Base-by-base conservation (phyloP, 768 basidiomycete species). In the Collybia nuda region DNA sequence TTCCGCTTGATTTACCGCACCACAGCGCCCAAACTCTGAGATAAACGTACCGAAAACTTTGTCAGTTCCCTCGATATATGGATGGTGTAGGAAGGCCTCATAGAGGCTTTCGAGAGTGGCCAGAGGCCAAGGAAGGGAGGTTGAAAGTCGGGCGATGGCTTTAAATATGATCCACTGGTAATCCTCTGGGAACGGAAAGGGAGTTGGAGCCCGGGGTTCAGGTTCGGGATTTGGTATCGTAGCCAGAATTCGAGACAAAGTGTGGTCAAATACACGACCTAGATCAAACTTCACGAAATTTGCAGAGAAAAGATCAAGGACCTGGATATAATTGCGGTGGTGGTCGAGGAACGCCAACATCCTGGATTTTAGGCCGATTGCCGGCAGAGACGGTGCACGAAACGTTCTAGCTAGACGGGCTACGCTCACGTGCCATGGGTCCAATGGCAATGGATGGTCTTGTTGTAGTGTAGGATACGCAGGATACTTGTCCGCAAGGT, bases 161-260 rank as follows among this genome's bases (percentile, higher is more conserved):
- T 52, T 52, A 5, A 54, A 41, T 12, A 56, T 37, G n/a, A 54
- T 40, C 54, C 59, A 56, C 32, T 41, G 52, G 35, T 53, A 23
- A 15, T 44, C 40, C 19, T 47, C 40, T 7, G 18, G 2, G 4
- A 32, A 32, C 26, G 49, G 44, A 12, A n/a, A 3, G 4, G 39
- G 40, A 18, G 12, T 22, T 5, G 39, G 14, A 12, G n/a, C 5
- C 8, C 14, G 14, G 8, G 32, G n/a, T 6, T 37, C 19, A n/a
- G 26, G 35, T 6, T 14, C 18, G 6, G 14, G 19, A 28, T 42
- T 14, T 4, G 8, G 32, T n/a, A 48, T 22, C 2, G 28, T 11
- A 18, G 17, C 5, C 5, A 42, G 35, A 18, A 57, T 41, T 2
- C 41, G 41, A 1, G 17, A 22, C 4, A 58, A 39, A 22, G 37